These are phyloP conservation scores for Aegle marmelos DNA, from an alignment of 345 rosid genomes.

Conservation along the genomic window DNA sequence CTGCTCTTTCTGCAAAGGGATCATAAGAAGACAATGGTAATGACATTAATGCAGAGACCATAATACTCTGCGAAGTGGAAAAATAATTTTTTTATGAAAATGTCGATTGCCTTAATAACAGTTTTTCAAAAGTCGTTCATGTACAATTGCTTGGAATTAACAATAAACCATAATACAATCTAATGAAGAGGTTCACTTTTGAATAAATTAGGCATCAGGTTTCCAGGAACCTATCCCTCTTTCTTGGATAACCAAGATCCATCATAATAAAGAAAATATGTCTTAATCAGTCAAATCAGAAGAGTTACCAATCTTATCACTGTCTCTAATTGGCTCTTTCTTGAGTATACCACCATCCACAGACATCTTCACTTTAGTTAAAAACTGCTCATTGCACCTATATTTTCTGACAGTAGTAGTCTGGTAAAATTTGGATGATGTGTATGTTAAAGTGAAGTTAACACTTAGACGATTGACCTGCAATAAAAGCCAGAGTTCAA, in stretches of 20 bases:
- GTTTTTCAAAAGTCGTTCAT: not conserved
- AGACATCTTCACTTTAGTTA: conserved; percentile 47
- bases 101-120: not conserved
- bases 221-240: not conserved
- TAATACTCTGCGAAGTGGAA: not conserved
- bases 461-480: conserved; percentile 32
- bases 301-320: conserved; percentile 47
- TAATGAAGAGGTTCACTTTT: not conserved
- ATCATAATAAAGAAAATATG: not conserved
- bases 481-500: not conserved
- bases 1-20: not conserved
- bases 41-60: not conserved
- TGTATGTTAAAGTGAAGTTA: conserved; percentile 21
- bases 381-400: conserved; percentile 23
- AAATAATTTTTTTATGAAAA: not conserved
- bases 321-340: conserved; percentile 36
- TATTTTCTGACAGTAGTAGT: conserved; percentile 18
- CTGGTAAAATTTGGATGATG: conserved; percentile 24
- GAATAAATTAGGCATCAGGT: not conserved
- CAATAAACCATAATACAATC: not conserved
- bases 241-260: not conserved
- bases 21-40: not conserved
- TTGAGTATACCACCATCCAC: conserved; percentile 47
- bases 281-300: not conserved
- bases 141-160: not conserved